Evolutionary conservation across 768 basidiomycete genomes (phyloP).

Genomic region (Podaxis carcinomalis): DNA sequence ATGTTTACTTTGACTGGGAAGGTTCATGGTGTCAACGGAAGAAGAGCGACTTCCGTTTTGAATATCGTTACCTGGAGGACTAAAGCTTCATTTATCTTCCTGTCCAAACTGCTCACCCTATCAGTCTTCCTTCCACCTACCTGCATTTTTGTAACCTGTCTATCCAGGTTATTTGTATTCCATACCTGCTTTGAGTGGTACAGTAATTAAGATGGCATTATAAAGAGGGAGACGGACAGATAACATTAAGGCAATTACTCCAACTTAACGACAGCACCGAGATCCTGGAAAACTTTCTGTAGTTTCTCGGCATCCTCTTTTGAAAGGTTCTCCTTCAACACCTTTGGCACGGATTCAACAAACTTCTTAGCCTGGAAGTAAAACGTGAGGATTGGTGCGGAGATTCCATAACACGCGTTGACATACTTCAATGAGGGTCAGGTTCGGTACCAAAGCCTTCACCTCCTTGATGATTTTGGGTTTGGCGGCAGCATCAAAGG

Average conservation of each 20-base stretch:
- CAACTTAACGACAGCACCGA: constrained; percentile 85
- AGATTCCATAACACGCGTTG: background rate
- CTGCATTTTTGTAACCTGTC: constrained; percentile 12
- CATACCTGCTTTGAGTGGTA: constrained; percentile 14
- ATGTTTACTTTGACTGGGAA: constrained; percentile 99
- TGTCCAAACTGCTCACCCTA: constrained; percentile 6
- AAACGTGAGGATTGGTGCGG: constrained; percentile 2
- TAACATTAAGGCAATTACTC: constrained; percentile 45
- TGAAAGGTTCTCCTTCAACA: constrained; percentile 88
- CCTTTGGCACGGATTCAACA: constrained; percentile 90
- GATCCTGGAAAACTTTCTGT: constrained; percentile 81
- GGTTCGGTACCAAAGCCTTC: constrained; percentile 91
- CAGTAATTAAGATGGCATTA: constrained; percentile 5
- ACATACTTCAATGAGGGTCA: constrained; percentile 95
- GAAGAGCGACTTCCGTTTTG: constrained; percentile 97
- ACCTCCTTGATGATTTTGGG: constrained; percentile 98
- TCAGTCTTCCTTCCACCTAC: constrained; percentile 10
- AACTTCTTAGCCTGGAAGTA: constrained; percentile 92
- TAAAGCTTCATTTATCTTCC: constrained; percentile 28
- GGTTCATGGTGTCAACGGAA: constrained; percentile 98
- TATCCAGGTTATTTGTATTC: constrained; percentile 17
- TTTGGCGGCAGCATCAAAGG: constrained; percentile 88
- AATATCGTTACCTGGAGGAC: constrained; percentile 94
- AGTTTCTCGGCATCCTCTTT: constrained; percentile 99
- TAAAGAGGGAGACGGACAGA: constrained; percentile 9